Percentiles rank a stretch among this genome's conserved stretches.
phyloP scores from a whole-genome alignment of 768 basidiomycete genomes.

The Auricularia heimuer region DNA sequence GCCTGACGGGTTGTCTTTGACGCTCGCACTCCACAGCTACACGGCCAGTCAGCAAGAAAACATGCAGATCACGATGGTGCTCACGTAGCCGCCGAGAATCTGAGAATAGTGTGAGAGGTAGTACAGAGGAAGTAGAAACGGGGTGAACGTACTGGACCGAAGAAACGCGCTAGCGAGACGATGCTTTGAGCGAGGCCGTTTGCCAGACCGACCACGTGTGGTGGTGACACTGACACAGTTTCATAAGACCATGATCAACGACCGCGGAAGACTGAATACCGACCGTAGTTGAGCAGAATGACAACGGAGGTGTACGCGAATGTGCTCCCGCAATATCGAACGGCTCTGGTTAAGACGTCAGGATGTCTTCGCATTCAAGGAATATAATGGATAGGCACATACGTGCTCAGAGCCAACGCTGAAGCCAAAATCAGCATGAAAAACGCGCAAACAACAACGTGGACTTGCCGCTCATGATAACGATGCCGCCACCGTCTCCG shows the following conservation, averaged over 20 bases:
- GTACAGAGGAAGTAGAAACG: constrained; percentile 7
- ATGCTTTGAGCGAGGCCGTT: constrained; percentile 96
- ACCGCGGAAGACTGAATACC: constrained; percentile 20
- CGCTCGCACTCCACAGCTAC: constrained; percentile 68
- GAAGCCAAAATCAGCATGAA: constrained; percentile 10
- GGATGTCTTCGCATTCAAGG: constrained; percentile 3
- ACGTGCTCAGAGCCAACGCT: constrained; percentile 80
- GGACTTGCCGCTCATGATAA: constrained; percentile 71
- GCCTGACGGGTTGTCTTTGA: constrained; percentile 56
- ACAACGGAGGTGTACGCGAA: constrained; percentile 88
- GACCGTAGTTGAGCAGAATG: constrained; percentile 65
- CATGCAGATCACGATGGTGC: constrained; percentile 17
- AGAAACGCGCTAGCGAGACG: constrained; percentile 84
- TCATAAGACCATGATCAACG: too few species aligned
- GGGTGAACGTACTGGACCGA: constrained; percentile 47
- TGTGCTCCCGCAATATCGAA: constrained; percentile 79
- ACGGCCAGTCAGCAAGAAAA: constrained; percentile 5
- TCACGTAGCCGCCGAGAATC: constrained; percentile 72
- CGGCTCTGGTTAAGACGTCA: constrained; percentile 39
- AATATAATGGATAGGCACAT: constrained; percentile 22
- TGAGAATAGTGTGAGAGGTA: neutral
- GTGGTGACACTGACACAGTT: constrained; percentile 60
- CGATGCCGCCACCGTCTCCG: constrained; percentile 56
- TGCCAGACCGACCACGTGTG: constrained; percentile 77
- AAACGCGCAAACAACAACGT: constrained; percentile 15